phyloP scores from a whole-genome alignment of 108 stramenopile genomes.

The Cyclotella baltica region DNA sequence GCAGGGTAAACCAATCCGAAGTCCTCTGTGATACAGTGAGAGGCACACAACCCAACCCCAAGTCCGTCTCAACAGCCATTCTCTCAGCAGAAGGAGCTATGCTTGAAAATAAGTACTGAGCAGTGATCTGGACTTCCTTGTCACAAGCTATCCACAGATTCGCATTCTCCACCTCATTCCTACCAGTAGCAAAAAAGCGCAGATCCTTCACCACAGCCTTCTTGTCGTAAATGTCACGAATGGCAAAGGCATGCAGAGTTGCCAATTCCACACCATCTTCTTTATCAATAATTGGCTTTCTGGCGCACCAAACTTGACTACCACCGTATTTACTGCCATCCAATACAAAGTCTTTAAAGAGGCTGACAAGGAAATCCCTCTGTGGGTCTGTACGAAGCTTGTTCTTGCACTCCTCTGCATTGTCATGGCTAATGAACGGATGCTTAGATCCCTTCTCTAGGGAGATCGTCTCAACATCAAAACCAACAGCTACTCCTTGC shows the following conservation, averaged over 20 bases:
- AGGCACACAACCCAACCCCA: not conserved
- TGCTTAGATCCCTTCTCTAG: no score
- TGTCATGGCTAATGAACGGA: no score
- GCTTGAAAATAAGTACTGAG: not conserved
- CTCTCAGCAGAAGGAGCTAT: not conserved
- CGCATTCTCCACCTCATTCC: not conserved
- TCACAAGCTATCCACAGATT: not conserved
- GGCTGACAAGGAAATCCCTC: not conserved
- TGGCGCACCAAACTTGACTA: not conserved
- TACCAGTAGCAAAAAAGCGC: no score
- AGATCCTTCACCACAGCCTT: no score
- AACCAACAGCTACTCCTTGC: not conserved
- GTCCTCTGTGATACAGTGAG: no score
- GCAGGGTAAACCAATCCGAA: conserved; percentile 5
- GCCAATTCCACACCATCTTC: not conserved
- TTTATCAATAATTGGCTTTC: not conserved
- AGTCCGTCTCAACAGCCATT: not conserved
- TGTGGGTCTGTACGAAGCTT: no score
- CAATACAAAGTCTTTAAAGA: not conserved
- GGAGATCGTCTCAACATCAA: not conserved
- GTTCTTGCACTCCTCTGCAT: no score
- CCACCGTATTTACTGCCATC: conserved; percentile 1
- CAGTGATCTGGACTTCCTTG: not conserved
- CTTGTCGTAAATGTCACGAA: no score
- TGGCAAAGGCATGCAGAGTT: no score